Evolutionary conservation across 2,329 filamentous ascomycete species (phyloP).

Genomic region (Leptographium procerum): DNA sequence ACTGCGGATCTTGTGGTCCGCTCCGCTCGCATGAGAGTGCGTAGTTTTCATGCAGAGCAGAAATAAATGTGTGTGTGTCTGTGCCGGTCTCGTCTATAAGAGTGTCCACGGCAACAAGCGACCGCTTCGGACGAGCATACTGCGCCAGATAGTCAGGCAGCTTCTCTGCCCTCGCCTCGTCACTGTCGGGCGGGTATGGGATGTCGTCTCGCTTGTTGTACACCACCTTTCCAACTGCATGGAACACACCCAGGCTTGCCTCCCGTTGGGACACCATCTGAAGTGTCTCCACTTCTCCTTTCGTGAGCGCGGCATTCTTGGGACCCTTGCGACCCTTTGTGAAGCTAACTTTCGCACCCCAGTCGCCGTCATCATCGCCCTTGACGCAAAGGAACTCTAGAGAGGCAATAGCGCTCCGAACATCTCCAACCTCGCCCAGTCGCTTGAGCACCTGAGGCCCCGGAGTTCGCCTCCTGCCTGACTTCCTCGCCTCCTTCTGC

Average conservation of each 20-base stretch:
- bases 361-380: constrained; percentile 60
- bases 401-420: constrained; percentile 83
- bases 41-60: constrained; percentile 60
- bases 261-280: constrained; percentile 78
- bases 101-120: constrained; percentile 57
- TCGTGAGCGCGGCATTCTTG: constrained; percentile 52
- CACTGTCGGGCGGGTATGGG: constrained; percentile 23
- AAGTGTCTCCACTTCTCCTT: constrained; percentile 67
- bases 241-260: constrained; percentile 85
- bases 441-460: constrained; percentile 67
- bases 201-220: constrained; percentile 79
- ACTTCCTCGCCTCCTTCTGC: constrained; percentile 72
- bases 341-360: constrained; percentile 64
- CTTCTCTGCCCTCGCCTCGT: constrained; percentile 34
- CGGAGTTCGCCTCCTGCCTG: constrained; percentile 62
- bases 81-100: constrained; percentile 92
- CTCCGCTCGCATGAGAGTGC: constrained; percentile 63
- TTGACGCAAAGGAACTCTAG: constrained; percentile 86
- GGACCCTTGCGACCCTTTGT: constrained; percentile 53
- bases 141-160: constrained; percentile 50
- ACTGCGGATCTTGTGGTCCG: constrained; percentile 36
- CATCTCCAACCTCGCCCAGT: constrained; percentile 79
- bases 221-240: constrained; percentile 88
- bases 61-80: constrained; percentile 49
- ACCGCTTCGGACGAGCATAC: constrained; percentile 46